These are phyloP conservation scores for Monosporascus sp. DNA, from an alignment of 2,329 filamentous ascomycete genomes.

Conservation along the genomic window DNA sequence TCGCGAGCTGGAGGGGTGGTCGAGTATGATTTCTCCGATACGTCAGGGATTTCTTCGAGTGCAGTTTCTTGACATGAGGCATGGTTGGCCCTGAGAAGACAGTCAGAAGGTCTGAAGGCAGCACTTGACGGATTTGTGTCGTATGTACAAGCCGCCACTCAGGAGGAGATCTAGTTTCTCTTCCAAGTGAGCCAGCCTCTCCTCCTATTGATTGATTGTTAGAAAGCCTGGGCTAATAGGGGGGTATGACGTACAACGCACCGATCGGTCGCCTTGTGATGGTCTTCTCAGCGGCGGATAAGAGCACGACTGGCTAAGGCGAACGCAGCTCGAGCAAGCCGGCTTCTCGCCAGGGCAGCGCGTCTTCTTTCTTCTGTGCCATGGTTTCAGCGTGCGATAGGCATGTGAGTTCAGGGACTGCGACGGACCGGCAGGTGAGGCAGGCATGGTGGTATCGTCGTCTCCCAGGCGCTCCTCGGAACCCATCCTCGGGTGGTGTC, in stretches of 20 bases:
- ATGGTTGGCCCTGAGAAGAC: slow-evolving; percentile 24
- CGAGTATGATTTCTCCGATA: slow-evolving; percentile 31
- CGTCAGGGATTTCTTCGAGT: slow-evolving; percentile 25
- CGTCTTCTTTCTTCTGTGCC: slow-evolving; percentile 41
- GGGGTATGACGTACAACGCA: slow-evolving; percentile 22
- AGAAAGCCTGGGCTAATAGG: background rate
- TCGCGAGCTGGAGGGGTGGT: slow-evolving; percentile 21
- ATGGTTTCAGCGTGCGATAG: slow-evolving; percentile 5
- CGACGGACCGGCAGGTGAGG: slow-evolving; percentile 41
- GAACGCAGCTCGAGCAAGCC: slow-evolving; percentile 44
- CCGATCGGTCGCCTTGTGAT: slow-evolving; percentile 37
- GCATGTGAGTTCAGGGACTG: background rate
- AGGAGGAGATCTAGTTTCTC: slow-evolving; percentile 47
- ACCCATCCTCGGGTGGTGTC: slow-evolving; percentile 28
- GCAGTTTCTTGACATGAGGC: slow-evolving; percentile 20
- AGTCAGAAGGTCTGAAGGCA: slow-evolving; percentile 23
- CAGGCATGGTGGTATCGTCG: slow-evolving; percentile 37
- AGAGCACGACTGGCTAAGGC: slow-evolving; percentile 42
- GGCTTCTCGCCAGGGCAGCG: slow-evolving; percentile 48
- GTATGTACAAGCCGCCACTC: slow-evolving; percentile 33
- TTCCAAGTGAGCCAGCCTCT: slow-evolving; percentile 45
- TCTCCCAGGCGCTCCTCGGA: slow-evolving; percentile 26
- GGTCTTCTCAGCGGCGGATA: slow-evolving; percentile 34
- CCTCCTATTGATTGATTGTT: slow-evolving; percentile 31
- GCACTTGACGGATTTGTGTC: slow-evolving; percentile 5